A percentile compares a stretch with the other conserved stretches of the same genome.
These are phyloP conservation scores for Mycogone perniciosa DNA, from an alignment of 2,329 filamentous ascomycete species.

Conservation along the genomic window DNA sequence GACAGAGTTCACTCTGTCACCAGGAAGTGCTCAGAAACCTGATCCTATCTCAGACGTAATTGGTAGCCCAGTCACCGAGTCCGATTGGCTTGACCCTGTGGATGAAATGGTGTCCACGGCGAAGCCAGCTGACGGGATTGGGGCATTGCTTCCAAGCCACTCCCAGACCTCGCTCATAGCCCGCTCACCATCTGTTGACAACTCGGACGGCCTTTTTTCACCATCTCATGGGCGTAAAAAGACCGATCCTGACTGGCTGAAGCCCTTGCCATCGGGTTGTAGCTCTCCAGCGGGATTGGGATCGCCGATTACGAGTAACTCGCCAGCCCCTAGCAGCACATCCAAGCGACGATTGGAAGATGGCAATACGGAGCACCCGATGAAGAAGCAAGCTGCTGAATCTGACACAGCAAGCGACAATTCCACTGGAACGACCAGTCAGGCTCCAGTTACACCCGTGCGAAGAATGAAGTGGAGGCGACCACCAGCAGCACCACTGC, in stretches of 20 bases:
- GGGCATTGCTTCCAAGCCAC: not conserved
- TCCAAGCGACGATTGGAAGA: too few species aligned
- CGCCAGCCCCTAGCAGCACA: not conserved
- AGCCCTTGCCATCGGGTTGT: not conserved
- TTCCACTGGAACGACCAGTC: too few species aligned
- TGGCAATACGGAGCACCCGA: too few species aligned
- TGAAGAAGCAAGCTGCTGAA: too few species aligned
- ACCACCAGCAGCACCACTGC: too few species aligned
- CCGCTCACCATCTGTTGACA: not conserved
- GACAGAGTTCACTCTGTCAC: constrained; percentile 8
- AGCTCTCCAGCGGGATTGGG: not conserved
- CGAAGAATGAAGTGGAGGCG: too few species aligned
- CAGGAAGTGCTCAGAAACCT: constrained; percentile 4
- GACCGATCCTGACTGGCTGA: not conserved
- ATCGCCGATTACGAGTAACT: not conserved
- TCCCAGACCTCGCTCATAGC: not conserved
- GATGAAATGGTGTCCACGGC: constrained; percentile 25
- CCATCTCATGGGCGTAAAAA: not conserved
- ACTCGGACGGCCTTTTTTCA: not conserved
- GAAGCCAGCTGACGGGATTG: not conserved
- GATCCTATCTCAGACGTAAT: constrained; percentile 3
- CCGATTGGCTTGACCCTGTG: constrained; percentile 15
- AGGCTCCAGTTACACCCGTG: too few species aligned
- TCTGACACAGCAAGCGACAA: too few species aligned
- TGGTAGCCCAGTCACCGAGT: not conserved